phyloP scores from a whole-genome alignment of 371 early-diverging fungal genomes.

The Syncephalastrum contaminatum region DNA sequence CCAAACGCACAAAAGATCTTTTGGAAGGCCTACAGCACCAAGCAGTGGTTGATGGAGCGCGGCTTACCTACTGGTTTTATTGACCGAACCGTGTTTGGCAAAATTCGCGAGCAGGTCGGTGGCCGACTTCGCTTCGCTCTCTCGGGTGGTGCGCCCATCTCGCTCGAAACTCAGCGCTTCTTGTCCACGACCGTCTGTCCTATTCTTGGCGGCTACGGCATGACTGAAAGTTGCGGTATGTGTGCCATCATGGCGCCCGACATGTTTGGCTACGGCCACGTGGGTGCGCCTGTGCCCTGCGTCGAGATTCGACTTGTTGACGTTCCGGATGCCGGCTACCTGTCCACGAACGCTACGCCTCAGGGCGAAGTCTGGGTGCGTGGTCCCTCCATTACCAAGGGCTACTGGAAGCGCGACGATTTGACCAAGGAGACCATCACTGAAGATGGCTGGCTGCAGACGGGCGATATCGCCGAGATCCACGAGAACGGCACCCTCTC shows the following conservation, averaged over 20 bases:
- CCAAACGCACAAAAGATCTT: conserved; percentile 49
- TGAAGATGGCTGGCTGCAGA: conserved; percentile 81
- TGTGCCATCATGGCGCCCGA: conserved; percentile 56
- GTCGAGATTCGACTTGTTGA: conserved; percentile 85
- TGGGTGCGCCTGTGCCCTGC: conserved; percentile 79
- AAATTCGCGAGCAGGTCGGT: conserved; percentile 72
- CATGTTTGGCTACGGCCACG: conserved; percentile 53
- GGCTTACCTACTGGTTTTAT: conserved; percentile 57
- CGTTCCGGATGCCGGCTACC: conserved; percentile 76
- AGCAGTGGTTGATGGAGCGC: conserved; percentile 51
- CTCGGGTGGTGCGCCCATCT: conserved; percentile 82
- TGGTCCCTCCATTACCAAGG: conserved; percentile 65
- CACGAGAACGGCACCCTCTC: conserved; percentile 57
- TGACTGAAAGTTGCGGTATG: conserved; percentile 43
- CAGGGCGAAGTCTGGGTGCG: conserved; percentile 85
- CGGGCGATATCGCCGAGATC: conserved; percentile 88
- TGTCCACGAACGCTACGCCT: conserved; percentile 63
- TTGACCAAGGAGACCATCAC: conserved; percentile 67
- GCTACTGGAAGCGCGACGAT: conserved; percentile 68
- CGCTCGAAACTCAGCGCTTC: conserved; percentile 66
- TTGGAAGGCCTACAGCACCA: conserved; percentile 50
- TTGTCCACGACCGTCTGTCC: conserved; percentile 67
- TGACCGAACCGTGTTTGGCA: conserved; percentile 71
- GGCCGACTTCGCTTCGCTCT: conserved; percentile 71
- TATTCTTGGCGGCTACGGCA: conserved; percentile 76